These are phyloP conservation scores for Diplosphaera chodatii DNA, from an alignment of 139 green algal species.

Conservation along the genomic window DNA sequence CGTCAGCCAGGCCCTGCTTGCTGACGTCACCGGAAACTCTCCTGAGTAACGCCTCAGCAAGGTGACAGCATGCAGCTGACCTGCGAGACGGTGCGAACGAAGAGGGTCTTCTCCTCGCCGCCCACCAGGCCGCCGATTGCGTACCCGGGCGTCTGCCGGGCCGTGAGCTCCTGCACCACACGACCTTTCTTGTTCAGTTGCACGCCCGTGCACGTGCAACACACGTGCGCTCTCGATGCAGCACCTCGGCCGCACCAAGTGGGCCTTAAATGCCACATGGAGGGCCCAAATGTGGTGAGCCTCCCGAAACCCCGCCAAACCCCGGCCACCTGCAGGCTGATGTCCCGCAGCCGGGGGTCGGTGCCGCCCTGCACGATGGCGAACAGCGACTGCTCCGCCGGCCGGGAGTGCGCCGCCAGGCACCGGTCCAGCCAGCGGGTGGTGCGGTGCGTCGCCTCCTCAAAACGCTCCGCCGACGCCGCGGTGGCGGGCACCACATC, in stretches of 20 bases:
- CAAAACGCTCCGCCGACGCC: conserved; percentile 59
- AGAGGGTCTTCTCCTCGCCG: conserved; percentile 89
- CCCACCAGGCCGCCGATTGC: conserved; percentile 92
- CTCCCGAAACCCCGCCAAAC: no score
- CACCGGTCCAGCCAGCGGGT: conserved; percentile 94
- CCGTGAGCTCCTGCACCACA: conserved; percentile 61
- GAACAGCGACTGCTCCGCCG: conserved; percentile 87
- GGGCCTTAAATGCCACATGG: no score
- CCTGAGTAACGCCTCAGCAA: no score
- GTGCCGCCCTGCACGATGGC: conserved; percentile 79
- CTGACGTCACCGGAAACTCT: no score
- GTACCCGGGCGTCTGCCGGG: conserved; percentile 75
- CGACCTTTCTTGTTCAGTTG: no score
- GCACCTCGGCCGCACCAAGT: no score
- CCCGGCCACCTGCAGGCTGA: conserved; percentile 8
- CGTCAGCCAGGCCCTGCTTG: no score
- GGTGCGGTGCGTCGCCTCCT: conserved; percentile 88
- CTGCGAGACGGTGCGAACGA: conserved; percentile 28
- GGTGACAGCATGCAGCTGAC: no score
- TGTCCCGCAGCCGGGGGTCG: conserved; percentile 58
- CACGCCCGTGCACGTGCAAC: no score
- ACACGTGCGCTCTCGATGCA: no score
- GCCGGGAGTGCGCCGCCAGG: conserved; percentile 77
- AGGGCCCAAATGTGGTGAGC: no score
- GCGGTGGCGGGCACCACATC: conserved; percentile 79